Evolutionary conservation across 352 stramenopile genomes (phyloP).

Genomic region (Phytophthora megakarya): DNA sequence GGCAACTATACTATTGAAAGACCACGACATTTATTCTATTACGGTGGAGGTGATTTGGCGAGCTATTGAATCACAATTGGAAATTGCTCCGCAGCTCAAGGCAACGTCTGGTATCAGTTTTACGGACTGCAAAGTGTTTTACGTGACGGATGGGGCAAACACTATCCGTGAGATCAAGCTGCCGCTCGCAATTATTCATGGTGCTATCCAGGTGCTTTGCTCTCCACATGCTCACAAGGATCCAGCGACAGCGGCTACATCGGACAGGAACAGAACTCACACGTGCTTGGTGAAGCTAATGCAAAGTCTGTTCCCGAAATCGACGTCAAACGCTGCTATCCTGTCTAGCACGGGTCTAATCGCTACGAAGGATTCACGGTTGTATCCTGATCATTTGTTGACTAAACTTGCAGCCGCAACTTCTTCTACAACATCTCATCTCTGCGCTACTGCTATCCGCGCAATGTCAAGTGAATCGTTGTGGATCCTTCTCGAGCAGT

Average conservation of each 20-base stretch:
- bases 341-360: slow-evolving; percentile 72
- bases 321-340: slow-evolving; percentile 52
- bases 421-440: slow-evolving; percentile 41
- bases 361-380: slow-evolving; percentile 71
- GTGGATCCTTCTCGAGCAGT: slow-evolving; percentile 63
- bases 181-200: slow-evolving; percentile 68
- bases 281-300: slow-evolving; percentile 46
- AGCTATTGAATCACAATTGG: slow-evolving; percentile 69
- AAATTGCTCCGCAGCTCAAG: slow-evolving; percentile 57
- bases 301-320: slow-evolving; percentile 69
- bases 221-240: slow-evolving; percentile 49
- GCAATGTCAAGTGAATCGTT: slow-evolving; percentile 61
- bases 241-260: neutral
- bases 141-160: slow-evolving; percentile 64
- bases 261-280: slow-evolving; percentile 10
- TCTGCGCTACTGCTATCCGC: slow-evolving; percentile 57
- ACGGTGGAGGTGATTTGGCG: slow-evolving; percentile 75
- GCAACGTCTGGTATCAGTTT: slow-evolving; percentile 57
- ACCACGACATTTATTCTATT: slow-evolving; percentile 61
- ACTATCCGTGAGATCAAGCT: slow-evolving; percentile 82
- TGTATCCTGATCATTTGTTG: slow-evolving; percentile 73
- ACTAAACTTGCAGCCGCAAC: slow-evolving; percentile 65
- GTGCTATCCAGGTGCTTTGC: slow-evolving; percentile 69
- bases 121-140: slow-evolving; percentile 83
- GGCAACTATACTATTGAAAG: slow-evolving; percentile 59